Evolutionary conservation across 768 basidiomycete genomes (phyloP), one percentile per base, ranked within the genome.

Genomic region (Tylopilus cervinicoccineus): DNA sequence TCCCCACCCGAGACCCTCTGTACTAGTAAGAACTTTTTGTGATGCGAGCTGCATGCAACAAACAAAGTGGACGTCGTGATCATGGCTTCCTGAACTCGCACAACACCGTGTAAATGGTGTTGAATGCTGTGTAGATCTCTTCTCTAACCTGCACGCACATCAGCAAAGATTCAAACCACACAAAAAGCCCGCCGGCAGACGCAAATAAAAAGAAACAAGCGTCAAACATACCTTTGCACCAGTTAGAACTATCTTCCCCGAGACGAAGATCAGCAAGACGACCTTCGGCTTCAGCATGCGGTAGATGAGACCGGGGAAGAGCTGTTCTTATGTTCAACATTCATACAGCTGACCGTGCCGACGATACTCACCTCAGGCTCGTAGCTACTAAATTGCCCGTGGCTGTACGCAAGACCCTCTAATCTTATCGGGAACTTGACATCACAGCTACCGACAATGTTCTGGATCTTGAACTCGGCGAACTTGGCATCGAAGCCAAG

Each of bases 271-370:
- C 43, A 99, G 78, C 34, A 99, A 74, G 33, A 99, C 96, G 55
- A 99, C 96, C 73, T 99, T 99, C 7, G 96, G 96, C 70, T 97
- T 96, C 72, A 97, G 88, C 96, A 98, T 98, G 59, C 95, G 89
- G 64, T 99, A 98, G 67, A 99, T 98, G 38, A 99, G 79, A 62
- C 96, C 95, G 45, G 96, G 95, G 85, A 99, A 98, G 47, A 98
- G 74, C 95, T 98, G 48, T 16, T 8, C 16, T 5, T 2, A 23
- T 17, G 6, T 26, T 64, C 17, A 55, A 20, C 10, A 19, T 1
- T 13, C 2, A 7, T 34, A n/a, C 13, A 5, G 1, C 1, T 1
- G 26, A 31, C 45, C 57, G 31, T 62, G 41, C 6, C 43, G 32
- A 31, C 2, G 14, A 32, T 3, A 76, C 81, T 43, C 53, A 94